These are phyloP conservation scores for Cordyceps farinosa DNA, from an alignment of 2,329 filamentous ascomycete species.

Conservation along the genomic window DNA sequence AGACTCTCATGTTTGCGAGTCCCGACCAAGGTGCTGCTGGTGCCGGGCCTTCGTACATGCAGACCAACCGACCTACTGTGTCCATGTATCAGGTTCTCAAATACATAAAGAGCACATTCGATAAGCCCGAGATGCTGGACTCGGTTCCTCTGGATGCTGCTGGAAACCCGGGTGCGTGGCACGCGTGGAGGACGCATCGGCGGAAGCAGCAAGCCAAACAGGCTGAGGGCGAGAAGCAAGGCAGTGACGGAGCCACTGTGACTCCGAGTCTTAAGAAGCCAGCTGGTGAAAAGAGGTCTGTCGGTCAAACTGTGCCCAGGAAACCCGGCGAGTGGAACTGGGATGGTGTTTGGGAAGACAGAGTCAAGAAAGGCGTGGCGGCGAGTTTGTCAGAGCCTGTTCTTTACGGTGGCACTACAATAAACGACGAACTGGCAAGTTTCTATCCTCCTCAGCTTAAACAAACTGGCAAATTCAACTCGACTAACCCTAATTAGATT, in stretches of 20 bases:
- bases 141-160: conserved; percentile 75
- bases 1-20: neutral
- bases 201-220: conserved; percentile 30
- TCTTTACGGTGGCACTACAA: conserved; percentile 64
- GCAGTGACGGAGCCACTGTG: neutral
- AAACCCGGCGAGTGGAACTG: conserved; percentile 90
- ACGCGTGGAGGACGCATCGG: conserved; percentile 80
- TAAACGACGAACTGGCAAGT: conserved; percentile 69
- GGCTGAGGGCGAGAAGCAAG: conserved; percentile 18
- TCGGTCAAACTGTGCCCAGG: conserved; percentile 30
- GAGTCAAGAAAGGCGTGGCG: conserved; percentile 75
- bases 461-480: neutral
- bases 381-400: conserved; percentile 75
- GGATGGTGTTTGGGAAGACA: conserved; percentile 94
- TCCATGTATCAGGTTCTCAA: conserved; percentile 67
- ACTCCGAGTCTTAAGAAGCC: conserved; percentile 16
- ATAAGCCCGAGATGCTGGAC: conserved; percentile 73
- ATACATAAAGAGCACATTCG: conserved; percentile 81
- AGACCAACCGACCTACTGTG: conserved; percentile 21
- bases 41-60: neutral
- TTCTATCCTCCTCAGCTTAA: neutral
- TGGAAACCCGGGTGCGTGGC: conserved; percentile 88
- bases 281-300: neutral
- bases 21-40: neutral
- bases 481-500: conserved; percentile 44